Percentiles rank a stretch among this genome's conserved stretches.
Conservation (phyloP, 164 flowering plant species). For the Vitis riparia region DNA sequence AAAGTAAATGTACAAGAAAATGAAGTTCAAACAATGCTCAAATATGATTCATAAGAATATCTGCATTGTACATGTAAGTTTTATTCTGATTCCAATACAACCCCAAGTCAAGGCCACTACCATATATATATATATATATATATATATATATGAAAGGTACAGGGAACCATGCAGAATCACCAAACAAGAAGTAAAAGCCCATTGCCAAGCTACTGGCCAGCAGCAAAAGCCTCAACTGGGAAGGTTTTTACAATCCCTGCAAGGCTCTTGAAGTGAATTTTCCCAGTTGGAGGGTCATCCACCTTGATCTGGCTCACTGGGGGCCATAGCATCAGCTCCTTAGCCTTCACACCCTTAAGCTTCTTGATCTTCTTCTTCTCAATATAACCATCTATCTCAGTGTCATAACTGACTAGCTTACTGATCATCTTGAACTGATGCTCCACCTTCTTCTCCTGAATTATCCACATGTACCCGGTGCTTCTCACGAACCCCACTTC, state of each 20-base stretch:
- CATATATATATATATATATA: no score
- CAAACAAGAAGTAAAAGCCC: not conserved
- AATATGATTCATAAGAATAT: no score
- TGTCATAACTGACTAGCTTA: conserved; percentile 39
- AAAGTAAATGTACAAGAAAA: no score
- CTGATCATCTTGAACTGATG: conserved; percentile 32
- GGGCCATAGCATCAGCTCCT: conserved; percentile 46
- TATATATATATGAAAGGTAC: no score
- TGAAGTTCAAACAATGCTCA: no score
- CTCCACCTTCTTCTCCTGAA: conserved; percentile 30
- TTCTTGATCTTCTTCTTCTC: conserved; percentile 34
- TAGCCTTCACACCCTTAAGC: conserved; percentile 46
- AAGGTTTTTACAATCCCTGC: conserved; percentile 39
- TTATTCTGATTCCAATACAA: no score
- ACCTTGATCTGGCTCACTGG: conserved; percentile 27
- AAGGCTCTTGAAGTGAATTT: conserved; percentile 39
- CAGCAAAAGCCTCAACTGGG: conserved; percentile 37
- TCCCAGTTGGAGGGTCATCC: conserved; percentile 30
- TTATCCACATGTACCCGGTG: conserved; percentile 38
- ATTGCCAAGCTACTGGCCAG: conserved; percentile 20
- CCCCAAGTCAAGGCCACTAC: no score
- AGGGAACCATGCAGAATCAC: no score
- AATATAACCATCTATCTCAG: conserved; percentile 21
- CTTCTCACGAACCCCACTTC: conserved; percentile 35
- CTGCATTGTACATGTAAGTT: no score